Percentiles rank a stretch among this genome's conserved stretches.
Evolutionary conservation across 208 protist species (phyloP).

Genomic region (Trypanosoma caninum): DNA sequence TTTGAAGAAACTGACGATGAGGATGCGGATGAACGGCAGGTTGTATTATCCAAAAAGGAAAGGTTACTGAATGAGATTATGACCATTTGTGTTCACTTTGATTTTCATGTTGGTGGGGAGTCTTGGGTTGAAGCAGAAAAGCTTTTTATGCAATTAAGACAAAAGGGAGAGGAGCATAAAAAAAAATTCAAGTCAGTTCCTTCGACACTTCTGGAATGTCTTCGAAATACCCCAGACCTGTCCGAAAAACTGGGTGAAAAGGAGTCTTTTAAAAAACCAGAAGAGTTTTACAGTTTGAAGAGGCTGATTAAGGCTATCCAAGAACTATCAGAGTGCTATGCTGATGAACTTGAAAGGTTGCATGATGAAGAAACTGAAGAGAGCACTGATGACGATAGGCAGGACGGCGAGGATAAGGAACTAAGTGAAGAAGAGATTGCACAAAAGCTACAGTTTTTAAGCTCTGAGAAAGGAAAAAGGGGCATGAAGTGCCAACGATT

Average conservation of each 20-base stretch:
- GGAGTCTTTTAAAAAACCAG: slow-evolving; percentile 38
- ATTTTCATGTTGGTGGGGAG: slow-evolving; percentile 32
- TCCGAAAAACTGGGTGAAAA: slow-evolving; percentile 37
- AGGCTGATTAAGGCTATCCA: slow-evolving; percentile 34
- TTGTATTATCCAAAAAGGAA: slow-evolving; percentile 56
- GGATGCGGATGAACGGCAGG: slow-evolving; percentile 51
- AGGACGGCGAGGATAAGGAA: slow-evolving; percentile 22
- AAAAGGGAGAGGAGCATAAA: slow-evolving; percentile 32
- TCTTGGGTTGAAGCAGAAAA: slow-evolving; percentile 36
- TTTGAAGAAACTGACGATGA: slow-evolving; percentile 76
- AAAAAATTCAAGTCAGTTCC: slow-evolving; percentile 48
- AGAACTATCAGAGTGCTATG: slow-evolving; percentile 33
- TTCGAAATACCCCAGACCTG: slow-evolving; percentile 49
- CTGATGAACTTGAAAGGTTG: slow-evolving; percentile 26
- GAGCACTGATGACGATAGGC: slow-evolving; percentile 24
- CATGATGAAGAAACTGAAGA: slow-evolving; percentile 36
- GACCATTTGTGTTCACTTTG: slow-evolving; percentile 44
- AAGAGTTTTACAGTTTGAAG: slow-evolving; percentile 57
- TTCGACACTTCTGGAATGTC: slow-evolving; percentile 37
- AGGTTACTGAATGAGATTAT: slow-evolving; percentile 54
- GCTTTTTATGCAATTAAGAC: slow-evolving; percentile 23
- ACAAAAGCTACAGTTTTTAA: slow-evolving; percentile 10
- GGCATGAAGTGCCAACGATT: slow-evolving; percentile 37
- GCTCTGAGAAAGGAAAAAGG: slow-evolving; percentile 35
- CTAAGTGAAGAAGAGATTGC: slow-evolving; percentile 23